Percentiles rank a stretch among this genome's conserved stretches.
Conservation (phyloP, 2,329 filamentous ascomycete genomes). For the Cercospora berteroae region DNA sequence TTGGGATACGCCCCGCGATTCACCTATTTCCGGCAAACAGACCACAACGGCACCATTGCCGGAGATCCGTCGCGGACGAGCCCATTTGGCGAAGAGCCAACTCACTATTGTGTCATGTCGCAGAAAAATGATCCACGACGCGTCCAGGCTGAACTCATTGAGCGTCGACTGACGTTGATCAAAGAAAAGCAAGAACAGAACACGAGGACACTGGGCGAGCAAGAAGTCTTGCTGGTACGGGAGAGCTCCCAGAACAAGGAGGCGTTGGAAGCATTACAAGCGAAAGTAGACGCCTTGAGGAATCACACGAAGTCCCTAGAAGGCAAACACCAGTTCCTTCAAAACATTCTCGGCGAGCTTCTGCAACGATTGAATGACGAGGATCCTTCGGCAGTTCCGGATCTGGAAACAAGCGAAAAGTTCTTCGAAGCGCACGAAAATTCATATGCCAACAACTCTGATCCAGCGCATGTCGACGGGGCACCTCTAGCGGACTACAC, state of each 20-base stretch:
- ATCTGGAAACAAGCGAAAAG: conserved; percentile 45
- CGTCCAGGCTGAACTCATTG: conserved; percentile 83
- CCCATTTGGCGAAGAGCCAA: conserved; percentile 88
- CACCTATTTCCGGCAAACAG: conserved; percentile 95
- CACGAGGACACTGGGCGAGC: conserved; percentile 68
- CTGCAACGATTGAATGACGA: conserved; percentile 58
- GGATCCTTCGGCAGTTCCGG: conserved; percentile 48
- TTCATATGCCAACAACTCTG: conserved; percentile 43
- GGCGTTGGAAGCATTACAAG: conserved; percentile 53
- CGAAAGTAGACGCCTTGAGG: conserved; percentile 56
- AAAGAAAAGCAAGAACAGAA: conserved; percentile 76
- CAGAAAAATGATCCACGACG: conserved; percentile 69
- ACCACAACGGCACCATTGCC: conserved; percentile 76
- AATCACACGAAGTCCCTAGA: conserved; percentile 58
- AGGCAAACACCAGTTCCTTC: conserved; percentile 59
- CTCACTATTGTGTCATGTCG: conserved; percentile 94
- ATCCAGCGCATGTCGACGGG: conserved; percentile 58
- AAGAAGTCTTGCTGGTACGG: conserved; percentile 62
- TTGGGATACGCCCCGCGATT: conserved; percentile 90
- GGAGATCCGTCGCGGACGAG: conserved; percentile 81
- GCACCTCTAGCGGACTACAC: conserved; percentile 75
- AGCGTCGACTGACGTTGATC: conserved; percentile 74
- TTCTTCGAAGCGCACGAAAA: conserved; percentile 55
- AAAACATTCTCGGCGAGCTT: conserved; percentile 57
- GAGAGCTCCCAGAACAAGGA: conserved; percentile 50